Base-by-base conservation (phyloP, 352 stramenopile genomes). In the Phytopythium mirpurense region DNA sequence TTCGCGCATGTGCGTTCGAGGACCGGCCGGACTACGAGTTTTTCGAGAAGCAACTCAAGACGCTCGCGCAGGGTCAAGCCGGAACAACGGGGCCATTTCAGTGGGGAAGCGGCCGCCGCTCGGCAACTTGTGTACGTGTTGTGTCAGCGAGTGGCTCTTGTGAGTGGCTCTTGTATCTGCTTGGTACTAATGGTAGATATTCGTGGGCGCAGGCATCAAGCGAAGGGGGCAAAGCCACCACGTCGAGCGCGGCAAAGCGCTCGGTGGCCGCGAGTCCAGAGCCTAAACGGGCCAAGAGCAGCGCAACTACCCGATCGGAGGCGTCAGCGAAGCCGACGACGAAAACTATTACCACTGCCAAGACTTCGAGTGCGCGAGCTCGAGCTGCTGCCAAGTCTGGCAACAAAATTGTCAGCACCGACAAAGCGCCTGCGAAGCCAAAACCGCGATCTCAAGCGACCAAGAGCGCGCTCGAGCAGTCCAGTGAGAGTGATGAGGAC, bases 21-120 rank as follows among this genome's bases (percentile, higher is more conserved):
- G 77, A 88, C 23, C 76, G 82, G 24, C 83, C 83, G 21, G 79
- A 92, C 45, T 93, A 93, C 47, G 79, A 78, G 9, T 89, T 80
- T 37, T 90, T 83, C 40, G 48, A 45, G 5, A 57, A 74, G 36
- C 62, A 83, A 35, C 68, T 89, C 19, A 53, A 62, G n/a, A 81
- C 77, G 27, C 56, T 93, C 16, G 67, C 63, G 36, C 77, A 71
- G 16, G 68, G 68, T 12, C 74, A 71, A 47, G 56, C 63, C 6
- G 57, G 70, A 8, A 67, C 38, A 0, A 58, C 51, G 1, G 62
- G 68, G 3, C 60, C 74, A 7, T 89, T 82, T 27, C 51, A 75
- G 11, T 89, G 76, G 73, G 70, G 70, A 26, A 48, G 43, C 3
- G 47, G 38, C 11, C 36, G 47, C 12, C 16, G 24, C 3, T 31